Percentiles rank a stretch among this genome's conserved stretches.
These are phyloP conservation scores for Nakazawaea ambrosiae DNA, from an alignment of 805 yeast species.

Conservation along the genomic window DNA sequence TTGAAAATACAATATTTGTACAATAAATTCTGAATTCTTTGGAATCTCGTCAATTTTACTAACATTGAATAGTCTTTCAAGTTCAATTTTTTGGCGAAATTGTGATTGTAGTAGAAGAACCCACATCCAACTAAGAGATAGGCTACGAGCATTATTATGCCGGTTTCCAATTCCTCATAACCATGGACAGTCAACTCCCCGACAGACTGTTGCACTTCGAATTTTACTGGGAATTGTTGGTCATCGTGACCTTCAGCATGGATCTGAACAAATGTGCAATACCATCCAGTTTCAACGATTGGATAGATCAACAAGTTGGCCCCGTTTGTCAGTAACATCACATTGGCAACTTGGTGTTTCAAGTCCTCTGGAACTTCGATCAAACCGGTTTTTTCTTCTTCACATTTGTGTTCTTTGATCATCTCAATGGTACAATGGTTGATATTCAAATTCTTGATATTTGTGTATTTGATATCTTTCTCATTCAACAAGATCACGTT, in stretches of 20 bases:
- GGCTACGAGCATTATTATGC: conserved; percentile 2
- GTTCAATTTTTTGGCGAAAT: background rate
- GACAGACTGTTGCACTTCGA: conserved; percentile 11
- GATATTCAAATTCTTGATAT: conserved; percentile 2
- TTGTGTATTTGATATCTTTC: conserved; percentile 1
- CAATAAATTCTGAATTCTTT: conserved; percentile 2
- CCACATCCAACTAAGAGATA: background rate
- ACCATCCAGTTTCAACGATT: conserved; percentile 8
- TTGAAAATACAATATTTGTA: conserved; percentile 7
- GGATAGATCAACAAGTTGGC: conserved; percentile 7
- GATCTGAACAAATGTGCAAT: conserved; percentile 9
- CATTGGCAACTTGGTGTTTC: conserved; percentile 4
- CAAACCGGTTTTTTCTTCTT: conserved; percentile 5
- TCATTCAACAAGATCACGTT: conserved; percentile 9
- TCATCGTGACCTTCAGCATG: conserved; percentile 1
- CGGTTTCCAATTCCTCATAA: conserved; percentile 10
- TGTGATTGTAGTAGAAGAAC: conserved; percentile 2
- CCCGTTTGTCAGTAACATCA: conserved; percentile 1
- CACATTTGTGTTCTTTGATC: conserved; percentile 9
- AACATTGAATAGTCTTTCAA: conserved; percentile 6
- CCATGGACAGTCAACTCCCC: conserved; percentile 10
- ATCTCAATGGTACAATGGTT: conserved; percentile 10
- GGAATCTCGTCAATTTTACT: conserved; percentile 4
- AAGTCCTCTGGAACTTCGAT: conserved; percentile 6
- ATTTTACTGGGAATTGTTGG: conserved; percentile 2